A percentile compares a stretch with the other conserved stretches of the same genome.
Evolutionary conservation across 2,329 filamentous ascomycete genomes (phyloP).

Genomic region (Graphium sp.): DNA sequence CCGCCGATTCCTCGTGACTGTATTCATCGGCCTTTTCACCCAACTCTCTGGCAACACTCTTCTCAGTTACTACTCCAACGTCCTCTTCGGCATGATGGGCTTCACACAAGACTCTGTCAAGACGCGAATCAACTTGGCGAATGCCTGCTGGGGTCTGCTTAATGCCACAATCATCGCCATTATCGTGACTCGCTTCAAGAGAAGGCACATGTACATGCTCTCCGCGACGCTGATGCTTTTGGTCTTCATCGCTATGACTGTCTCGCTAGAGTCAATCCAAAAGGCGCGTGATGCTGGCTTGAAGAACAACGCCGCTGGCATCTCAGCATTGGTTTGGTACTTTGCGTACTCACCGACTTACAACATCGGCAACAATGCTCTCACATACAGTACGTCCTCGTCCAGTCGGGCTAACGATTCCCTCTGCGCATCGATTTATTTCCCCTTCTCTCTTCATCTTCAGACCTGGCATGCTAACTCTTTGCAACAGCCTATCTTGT

Average conservation of each 20-base stretch:
- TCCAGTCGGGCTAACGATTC: neutral
- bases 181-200: conserved; percentile 24
- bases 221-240: conserved; percentile 30
- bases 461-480: conserved; percentile 1
- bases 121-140: conserved; percentile 26
- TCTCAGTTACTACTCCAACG: conserved; percentile 29
- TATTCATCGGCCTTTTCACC: conserved; percentile 32
- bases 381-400: conserved; percentile 38
- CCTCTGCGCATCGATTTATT: neutral
- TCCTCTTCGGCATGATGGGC: conserved; percentile 26
- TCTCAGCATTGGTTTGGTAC: conserved; percentile 36
- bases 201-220: conserved; percentile 32
- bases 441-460: conserved; percentile 2
- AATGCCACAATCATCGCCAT: conserved; percentile 22
- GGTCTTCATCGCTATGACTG: conserved; percentile 37
- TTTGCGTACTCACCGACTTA: conserved; percentile 43
- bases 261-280: conserved; percentile 21
- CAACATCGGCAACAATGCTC: conserved; percentile 49
- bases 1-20: conserved; percentile 28
- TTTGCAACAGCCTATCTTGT: conserved; percentile 35
- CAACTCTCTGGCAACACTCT: conserved; percentile 35
- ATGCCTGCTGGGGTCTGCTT: conserved; percentile 25
- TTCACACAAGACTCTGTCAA: conserved; percentile 21
- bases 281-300: conserved; percentile 11
- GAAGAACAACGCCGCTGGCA: conserved; percentile 13